phyloP scores from a whole-genome alignment of 2,329 filamentous ascomycete species.

The Polytolypa hystricis region DNA sequence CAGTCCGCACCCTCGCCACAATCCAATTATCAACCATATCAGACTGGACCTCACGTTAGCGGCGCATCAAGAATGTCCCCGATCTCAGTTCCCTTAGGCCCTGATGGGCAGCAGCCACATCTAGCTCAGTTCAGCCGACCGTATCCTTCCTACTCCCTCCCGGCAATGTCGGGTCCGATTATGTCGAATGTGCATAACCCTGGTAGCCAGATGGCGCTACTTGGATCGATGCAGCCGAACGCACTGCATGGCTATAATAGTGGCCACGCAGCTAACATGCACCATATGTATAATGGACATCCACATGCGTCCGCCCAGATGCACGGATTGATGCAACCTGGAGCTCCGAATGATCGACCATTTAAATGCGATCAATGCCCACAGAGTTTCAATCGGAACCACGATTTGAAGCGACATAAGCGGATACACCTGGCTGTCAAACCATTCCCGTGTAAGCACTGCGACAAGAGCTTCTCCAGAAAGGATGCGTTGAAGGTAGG shows the following conservation, averaged over 20 bases:
- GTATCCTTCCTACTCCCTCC: conserved; percentile 45
- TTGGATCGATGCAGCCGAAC: conserved; percentile 47
- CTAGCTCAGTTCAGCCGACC: conserved; percentile 30
- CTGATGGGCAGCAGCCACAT: conserved; percentile 21
- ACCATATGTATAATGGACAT: conserved; percentile 50
- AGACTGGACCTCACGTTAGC: conserved; percentile 18
- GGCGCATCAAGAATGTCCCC: conserved; percentile 44
- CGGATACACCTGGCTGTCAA: conserved; percentile 91
- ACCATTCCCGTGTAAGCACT: conserved; percentile 82
- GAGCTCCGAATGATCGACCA: conserved; percentile 62
- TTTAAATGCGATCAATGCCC: conserved; percentile 91
- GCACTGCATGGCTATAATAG: conserved; percentile 51
- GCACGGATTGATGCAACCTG: conserved; percentile 42
- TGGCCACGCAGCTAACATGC: conserved; percentile 45
- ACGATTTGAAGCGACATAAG: conserved; percentile 93
- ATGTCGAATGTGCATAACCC: conserved; percentile 72
- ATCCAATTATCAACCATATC: conserved; percentile 31
- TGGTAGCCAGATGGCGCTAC: conserved; percentile 58
- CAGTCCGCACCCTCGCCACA: conserved; percentile 42
- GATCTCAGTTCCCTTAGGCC: conserved; percentile 38
- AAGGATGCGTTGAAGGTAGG: conserved; percentile 94
- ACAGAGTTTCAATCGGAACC: conserved; percentile 91
- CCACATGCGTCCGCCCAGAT: conserved; percentile 28
- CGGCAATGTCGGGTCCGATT: conserved; percentile 55
- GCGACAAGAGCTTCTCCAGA: conserved; percentile 91